Conservation (phyloP, 1,284 basidiomycete genomes). For the Psilocybe mexicana region DNA sequence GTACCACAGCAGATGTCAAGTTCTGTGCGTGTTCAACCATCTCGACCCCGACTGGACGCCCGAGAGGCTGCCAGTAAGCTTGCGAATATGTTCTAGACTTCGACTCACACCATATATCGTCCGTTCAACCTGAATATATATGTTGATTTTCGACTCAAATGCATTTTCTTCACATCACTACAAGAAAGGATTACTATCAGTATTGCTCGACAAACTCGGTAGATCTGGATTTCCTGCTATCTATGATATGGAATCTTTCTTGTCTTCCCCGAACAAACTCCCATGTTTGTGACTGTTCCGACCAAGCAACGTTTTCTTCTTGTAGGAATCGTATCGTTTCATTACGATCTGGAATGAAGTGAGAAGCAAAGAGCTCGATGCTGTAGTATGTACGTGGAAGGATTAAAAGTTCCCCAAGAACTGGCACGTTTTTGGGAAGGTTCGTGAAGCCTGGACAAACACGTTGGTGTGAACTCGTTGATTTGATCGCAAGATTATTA, state of each 20-base stretch:
- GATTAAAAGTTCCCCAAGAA: conserved; percentile 45
- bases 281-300: conserved; percentile 38
- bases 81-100: conserved; percentile 75
- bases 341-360: conserved; percentile 50
- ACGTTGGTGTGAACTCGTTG: background rate
- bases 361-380: conserved; percentile 52
- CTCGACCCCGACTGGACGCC: conserved; percentile 70
- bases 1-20: conserved; percentile 60
- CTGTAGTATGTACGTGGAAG: conserved; percentile 50
- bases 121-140: background rate
- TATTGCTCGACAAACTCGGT: conserved; percentile 13
- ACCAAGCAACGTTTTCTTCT: conserved; percentile 55
- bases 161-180: background rate
- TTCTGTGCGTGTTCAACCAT: conserved; percentile 67
- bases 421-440: conserved; percentile 44
- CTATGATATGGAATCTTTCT: conserved; percentile 46
- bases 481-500: background rate
- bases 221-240: conserved; percentile 20
- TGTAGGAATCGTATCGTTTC: conserved; percentile 46
- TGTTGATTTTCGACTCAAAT: background rate
- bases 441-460: conserved; percentile 43
- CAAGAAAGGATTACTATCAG: background rate
- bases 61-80: conserved; percentile 85
- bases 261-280: conserved; percentile 52
- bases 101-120: conserved; percentile 1